Conservation (phyloP, 1,284 basidiomycete species). For the Trichosporon faecale region DNA sequence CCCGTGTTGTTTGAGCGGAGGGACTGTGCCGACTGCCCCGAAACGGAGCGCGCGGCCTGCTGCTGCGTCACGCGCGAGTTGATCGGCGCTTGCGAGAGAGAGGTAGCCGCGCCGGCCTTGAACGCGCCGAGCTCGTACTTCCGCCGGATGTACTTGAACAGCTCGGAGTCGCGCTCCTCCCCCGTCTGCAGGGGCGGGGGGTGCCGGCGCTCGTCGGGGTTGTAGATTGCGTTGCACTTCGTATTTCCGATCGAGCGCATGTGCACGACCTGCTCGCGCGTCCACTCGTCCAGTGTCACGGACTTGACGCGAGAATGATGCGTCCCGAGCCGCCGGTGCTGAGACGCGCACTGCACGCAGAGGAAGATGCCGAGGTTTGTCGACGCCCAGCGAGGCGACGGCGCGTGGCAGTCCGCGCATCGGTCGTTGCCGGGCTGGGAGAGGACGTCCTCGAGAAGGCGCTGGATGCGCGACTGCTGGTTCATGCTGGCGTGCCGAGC, state of each 20-base stretch:
- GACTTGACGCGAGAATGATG: constrained; percentile 52
- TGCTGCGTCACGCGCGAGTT: constrained; percentile 20
- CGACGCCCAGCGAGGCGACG: constrained; percentile 49
- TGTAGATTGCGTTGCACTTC: constrained; percentile 44
- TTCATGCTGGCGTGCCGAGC: constrained; percentile 18
- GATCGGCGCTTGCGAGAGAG: constrained; percentile 15
- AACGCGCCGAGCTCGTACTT: constrained; percentile 51
- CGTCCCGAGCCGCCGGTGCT: constrained; percentile 51
- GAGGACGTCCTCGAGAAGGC: constrained; percentile 49
- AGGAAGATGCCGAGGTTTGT: constrained; percentile 50
- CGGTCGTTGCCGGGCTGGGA: constrained; percentile 47
- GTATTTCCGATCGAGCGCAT: constrained; percentile 47
- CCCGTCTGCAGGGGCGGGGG: constrained; percentile 41
- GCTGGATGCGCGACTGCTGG: constrained; percentile 41
- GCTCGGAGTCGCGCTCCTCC: constrained; percentile 47
- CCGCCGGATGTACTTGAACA: constrained; percentile 48
- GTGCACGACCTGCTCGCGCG: constrained; percentile 42
- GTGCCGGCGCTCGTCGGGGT: constrained; percentile 45
- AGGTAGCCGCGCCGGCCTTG: constrained; percentile 26
- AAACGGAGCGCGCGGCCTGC: constrained; percentile 13
- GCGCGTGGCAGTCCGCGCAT: constrained; percentile 49
- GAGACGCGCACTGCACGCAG: constrained; percentile 43
- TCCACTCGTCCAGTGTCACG: constrained; percentile 51
- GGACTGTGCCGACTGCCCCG: background rate
- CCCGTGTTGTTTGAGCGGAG: background rate